A percentile compares a stretch with the other conserved stretches of the same genome.
Evolutionary conservation across 805 yeast genomes (phyloP).

Genomic region (Jamesozyma jinghongensis): DNA sequence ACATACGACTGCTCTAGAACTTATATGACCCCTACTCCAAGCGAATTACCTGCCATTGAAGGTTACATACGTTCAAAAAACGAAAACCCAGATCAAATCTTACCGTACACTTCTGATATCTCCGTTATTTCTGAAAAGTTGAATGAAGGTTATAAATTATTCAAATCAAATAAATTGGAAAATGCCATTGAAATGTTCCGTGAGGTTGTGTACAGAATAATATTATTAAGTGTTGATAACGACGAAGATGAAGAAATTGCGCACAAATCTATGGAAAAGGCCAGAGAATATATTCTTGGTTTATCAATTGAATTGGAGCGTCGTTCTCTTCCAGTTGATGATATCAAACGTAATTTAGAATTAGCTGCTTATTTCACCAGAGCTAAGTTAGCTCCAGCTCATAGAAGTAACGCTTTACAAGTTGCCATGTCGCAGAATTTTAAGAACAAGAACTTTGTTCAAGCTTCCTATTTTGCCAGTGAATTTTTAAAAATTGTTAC

Average conservation of each 20-base stretch:
- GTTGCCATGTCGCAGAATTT: slow-evolving; percentile 93
- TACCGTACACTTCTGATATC: slow-evolving; percentile 70
- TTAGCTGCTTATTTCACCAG: slow-evolving; percentile 93
- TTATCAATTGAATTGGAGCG: slow-evolving; percentile 84
- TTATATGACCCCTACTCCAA: slow-evolving; percentile 57
- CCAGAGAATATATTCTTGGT: slow-evolving; percentile 88
- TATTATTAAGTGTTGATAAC: slow-evolving; percentile 59
- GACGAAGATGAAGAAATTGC: slow-evolving; percentile 74
- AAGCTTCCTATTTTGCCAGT: slow-evolving; percentile 83
- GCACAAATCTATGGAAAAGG: slow-evolving; percentile 55
- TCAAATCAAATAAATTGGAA: slow-evolving; percentile 75
- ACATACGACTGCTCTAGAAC: slow-evolving; percentile 75
- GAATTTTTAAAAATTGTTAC: slow-evolving; percentile 65
- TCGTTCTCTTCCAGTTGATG: slow-evolving; percentile 63
- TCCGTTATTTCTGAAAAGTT: slow-evolving; percentile 51
- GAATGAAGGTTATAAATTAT: slow-evolving; percentile 68
- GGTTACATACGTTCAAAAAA: slow-evolving; percentile 59
- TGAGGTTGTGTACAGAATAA: slow-evolving; percentile 62
- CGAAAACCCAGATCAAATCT: slow-evolving; percentile 34
- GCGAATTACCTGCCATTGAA: slow-evolving; percentile 61
- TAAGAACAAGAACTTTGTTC: slow-evolving; percentile 77
- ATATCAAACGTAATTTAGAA: slow-evolving; percentile 80
- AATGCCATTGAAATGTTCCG: slow-evolving; percentile 77
- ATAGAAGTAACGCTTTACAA: slow-evolving; percentile 78
- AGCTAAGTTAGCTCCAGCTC: slow-evolving; percentile 72